Base-by-base conservation (phyloP, 2,329 filamentous ascomycete genomes). In the Penicillium vulpinum region DNA sequence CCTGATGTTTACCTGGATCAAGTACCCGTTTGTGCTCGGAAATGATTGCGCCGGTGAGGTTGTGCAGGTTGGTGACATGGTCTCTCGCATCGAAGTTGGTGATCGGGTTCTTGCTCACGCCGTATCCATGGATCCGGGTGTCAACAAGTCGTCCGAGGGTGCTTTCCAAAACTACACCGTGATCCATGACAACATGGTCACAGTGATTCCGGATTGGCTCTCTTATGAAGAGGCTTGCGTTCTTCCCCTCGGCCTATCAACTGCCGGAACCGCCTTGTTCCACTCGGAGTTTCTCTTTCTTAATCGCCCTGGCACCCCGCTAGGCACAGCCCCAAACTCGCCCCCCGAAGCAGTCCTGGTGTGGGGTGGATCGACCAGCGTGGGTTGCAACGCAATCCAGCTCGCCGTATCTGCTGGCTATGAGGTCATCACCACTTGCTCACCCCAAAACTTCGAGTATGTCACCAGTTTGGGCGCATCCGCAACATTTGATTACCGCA, bases 141-240 rank as follows among this genome's bases (percentile, higher is more conserved):
- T 44, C 22, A 52, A 52, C 31, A 64, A 51, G 9, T 48, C 48
- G 1, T 40, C 55, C 31, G 54, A 70, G 3, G 62, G 63, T 28
- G 69, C 57, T 1, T 76, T 75, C 46, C 74, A 76, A 50, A 24
- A 59, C 5, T 73, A 71, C 50, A 65, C 65, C 4, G 43, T 72
- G n/a, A 51, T 72, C 0, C 59, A 51, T 5, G 56, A 56, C 2
- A 53, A 65, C 4, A 50, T 69, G 50, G 56, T 62, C 10, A 56
- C 60, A 2, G 28, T 33, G 2, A 70, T 76, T n/a, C 73, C 73
- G 0, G 60, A 62, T 1, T 36, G 22, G 16, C 44, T 75, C 36
- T 62, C 61, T 0, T 73, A 63, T 36, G 68, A 72, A 39, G 57
- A 68, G 4, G 73, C 71, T 0, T 48, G 56, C 15, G 71, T 73